Percentiles rank a stretch among this genome's conserved stretches.
Evolutionary conservation across 2,329 filamentous ascomycete species (phyloP).

Genomic region (Ophiostoma triangulosporum): DNA sequence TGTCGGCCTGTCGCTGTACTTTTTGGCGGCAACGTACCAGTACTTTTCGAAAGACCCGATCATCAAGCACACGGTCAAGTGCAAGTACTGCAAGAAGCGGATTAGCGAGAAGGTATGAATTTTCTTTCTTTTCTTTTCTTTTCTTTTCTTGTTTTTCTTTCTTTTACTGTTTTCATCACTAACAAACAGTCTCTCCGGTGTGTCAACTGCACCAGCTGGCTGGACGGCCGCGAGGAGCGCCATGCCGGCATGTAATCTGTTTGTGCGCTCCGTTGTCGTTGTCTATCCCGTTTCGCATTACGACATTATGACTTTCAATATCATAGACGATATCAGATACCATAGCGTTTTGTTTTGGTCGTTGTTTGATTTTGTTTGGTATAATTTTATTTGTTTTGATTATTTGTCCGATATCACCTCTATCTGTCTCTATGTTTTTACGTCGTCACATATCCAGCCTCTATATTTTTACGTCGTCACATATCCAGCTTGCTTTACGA

Average conservation of each 20-base stretch:
- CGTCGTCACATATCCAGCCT: no score
- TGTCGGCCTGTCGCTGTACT: slow-evolving; percentile 51
- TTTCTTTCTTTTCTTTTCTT: neutral
- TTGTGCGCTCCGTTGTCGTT: no score
- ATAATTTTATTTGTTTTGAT: no score
- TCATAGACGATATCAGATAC: no score
- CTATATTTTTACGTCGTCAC: no score
- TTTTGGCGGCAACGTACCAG: slow-evolving; percentile 49
- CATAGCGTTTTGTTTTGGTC: no score
- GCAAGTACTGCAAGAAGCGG: slow-evolving; percentile 50
- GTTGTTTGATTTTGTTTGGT: no score
- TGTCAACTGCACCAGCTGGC: slow-evolving; percentile 37
- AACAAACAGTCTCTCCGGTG: slow-evolving; percentile 28
- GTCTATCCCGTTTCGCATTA: no score
- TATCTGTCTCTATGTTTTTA: no score
- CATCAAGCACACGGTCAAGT: slow-evolving; percentile 57
- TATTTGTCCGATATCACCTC: no score
- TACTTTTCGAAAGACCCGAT: slow-evolving; percentile 49
- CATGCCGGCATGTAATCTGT: slow-evolving; percentile 7
- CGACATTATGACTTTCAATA: no score
- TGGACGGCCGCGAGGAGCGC: slow-evolving; percentile 34
- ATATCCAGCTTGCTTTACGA: no score
- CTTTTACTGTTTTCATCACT: neutral
- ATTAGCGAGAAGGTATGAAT: slow-evolving; percentile 47
- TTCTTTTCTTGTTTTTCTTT: neutral